Base-by-base conservation (phyloP, 192 early-diverging fungal genomes). In the Cladochytrium replicatum region DNA sequence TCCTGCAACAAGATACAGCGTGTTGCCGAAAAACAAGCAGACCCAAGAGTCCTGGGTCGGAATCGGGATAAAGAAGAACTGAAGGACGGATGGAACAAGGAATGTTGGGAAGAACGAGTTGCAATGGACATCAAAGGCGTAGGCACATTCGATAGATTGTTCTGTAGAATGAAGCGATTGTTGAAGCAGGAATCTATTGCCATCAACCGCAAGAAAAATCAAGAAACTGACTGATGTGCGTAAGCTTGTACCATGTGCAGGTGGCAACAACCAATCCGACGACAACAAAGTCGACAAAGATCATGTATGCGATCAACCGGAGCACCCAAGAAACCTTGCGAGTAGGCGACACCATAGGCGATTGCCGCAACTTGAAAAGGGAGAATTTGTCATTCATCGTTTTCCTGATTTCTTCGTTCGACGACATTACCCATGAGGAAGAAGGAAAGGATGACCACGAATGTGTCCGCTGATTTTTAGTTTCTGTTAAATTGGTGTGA, bases 401-500 rank as follows among this genome's bases (percentile, higher is more conserved):
- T 41, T 30, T n/a, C n/a, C n/a, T n/a, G n/a, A n/a, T n/a, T n/a
- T n/a, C n/a, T n/a, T n/a, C n/a, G n/a, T n/a, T n/a, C n/a, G n/a
- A 45, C 25, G 7, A 64, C 74, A n/a, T 65, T 75, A 86, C 85
- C 48, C 11, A 67, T 63, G 11, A 96, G 70, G 15, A 74, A 68
- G 21, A 70, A 53, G 22, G 78, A 72, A 27, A 88, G 64, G 21
- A 97, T 54, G 8, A 91, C 79, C 30, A 93, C 64, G 55, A 95
- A 95, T n/a, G 92, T 29, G 92, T 87, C 92, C 92, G 95, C 54
- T 94, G 89, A 65, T 95, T 97, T 59, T 97, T 97, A 15, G 94
- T 95, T 71, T 97, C 88, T 91, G 43, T 49, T n/a, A n/a, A 29
- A 28, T 48, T n/a, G n/a, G n/a, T n/a, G n/a, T n/a, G n/a, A n/a